Evolutionary conservation across 495 filamentous ascomycete genomes (phyloP), one percentile per base, ranked within the genome.

Genomic region (Usnea hakonensis): DNA sequence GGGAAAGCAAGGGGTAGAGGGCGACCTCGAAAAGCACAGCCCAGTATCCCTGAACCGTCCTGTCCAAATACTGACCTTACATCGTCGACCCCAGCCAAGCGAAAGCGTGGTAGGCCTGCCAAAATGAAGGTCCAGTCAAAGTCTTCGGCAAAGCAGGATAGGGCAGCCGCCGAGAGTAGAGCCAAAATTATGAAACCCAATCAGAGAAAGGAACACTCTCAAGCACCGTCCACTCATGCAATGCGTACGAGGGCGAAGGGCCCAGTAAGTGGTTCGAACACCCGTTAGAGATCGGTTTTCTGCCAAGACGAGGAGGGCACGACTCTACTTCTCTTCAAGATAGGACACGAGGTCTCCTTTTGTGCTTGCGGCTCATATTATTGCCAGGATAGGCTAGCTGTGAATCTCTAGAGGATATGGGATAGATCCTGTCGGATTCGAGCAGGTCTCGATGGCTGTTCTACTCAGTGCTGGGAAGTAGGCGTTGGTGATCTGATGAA

Each of bases 201-300:
- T 16, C 19, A 13, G 33, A 38, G 6, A 3, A 56, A 38, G 9
- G 14, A 7, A 0, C 54, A 8, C 33, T 38, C 54, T 11, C 26
- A 16, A 28, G 54, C n/a, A 26, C 35, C 54, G 9, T 56, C 54
- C 26, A 7, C 26, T 17, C 54, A 56, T 11, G 23, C 4, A 9
- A 56, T 56, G 54, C 35, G 54, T n/a, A 56, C 54, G 5, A 37
- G 54, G 17, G 54, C 54, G 17, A 56, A 11, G 17, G 54, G 35
- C 17, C n/a, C 35, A 8, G 54, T 11, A 17, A 30, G 32, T 1
- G 19, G 32, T 53, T 16, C 19, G 19, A 23, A 13, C 26, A 1
- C 5, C 21, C 3, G 26, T 30, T 53, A 53, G 19, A 13, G 8
- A 16, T 28, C 9, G 19, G 48, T 53, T n/a, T n/a, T n/a, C n/a